Base-by-base conservation (phyloP, 2,329 filamentous ascomycete genomes). In the Aureobasidium sp. region DNA sequence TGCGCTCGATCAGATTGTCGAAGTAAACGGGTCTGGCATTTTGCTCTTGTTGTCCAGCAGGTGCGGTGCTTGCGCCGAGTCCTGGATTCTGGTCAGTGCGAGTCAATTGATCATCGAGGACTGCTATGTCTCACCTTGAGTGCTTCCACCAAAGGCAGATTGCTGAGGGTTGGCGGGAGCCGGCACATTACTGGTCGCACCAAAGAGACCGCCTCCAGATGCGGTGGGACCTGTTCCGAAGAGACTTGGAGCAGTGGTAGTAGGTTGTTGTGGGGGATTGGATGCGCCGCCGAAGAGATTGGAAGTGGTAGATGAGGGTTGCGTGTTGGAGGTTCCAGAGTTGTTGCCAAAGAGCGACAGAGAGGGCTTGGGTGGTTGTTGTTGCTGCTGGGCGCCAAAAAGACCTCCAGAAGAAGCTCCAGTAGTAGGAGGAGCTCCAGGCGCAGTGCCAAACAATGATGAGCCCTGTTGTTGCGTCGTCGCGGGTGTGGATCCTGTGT, bases 1-100 rank as follows among this genome's bases (percentile, higher is more conserved):
- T 82, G 63, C 84, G 81, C 69, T 87, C 85, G 25, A 87, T 73
- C 39, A 87, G 71, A 66, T 84, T 84, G 67, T 86, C 85, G 69
- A 87, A 87, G 67, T 85, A 86, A 0, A 83, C 83, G 31, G 84
- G 82, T 67, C 82, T 79, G 5, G 77, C 74, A 63, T 62, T 66
- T 48, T 68, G 65, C 42, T 65, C 63, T 65, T 69, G 70, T 61
- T 72, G 71, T 51, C 69, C 68, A 15, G 65, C 62, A 15, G 56
- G 42, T 36, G 55, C 37, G n/a, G 42, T 44, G 25, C 29, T 58
- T 37, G 42, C 29, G 31, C 49, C 41, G 8, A 31, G 53, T 36
- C 20, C 37, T 47, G 9, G 6, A 17, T 15, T 31, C 17, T 22
- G 17, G 22, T 56, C 25, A 41, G 25, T 20, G 22, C 15, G n/a